These are phyloP conservation scores for Aspergillus bombycis DNA, from an alignment of 2,329 filamentous ascomycete species.

Conservation along the genomic window DNA sequence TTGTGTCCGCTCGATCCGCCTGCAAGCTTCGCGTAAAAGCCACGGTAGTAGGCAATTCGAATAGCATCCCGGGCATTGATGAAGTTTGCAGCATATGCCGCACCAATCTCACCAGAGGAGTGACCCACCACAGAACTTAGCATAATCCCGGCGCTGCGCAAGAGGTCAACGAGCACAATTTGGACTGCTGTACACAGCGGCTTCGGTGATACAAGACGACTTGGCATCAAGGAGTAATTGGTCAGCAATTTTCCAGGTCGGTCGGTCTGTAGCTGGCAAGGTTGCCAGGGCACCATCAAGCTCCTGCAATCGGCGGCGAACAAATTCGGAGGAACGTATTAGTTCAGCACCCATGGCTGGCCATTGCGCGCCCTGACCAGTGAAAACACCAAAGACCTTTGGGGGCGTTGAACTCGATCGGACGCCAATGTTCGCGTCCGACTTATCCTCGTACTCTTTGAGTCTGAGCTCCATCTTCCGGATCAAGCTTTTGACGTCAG, in stretches of 20 bases:
- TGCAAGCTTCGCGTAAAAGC: slow-evolving; percentile 30
- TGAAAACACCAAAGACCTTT: slow-evolving; percentile 20
- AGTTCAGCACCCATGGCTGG: slow-evolving; percentile 19
- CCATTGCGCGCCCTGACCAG: slow-evolving; percentile 27
- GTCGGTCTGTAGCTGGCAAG: slow-evolving; percentile 4
- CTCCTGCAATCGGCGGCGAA: slow-evolving; percentile 2
- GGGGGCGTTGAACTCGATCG: neutral
- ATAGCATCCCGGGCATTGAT: slow-evolving; percentile 40
- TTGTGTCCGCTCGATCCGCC: slow-evolving; percentile 11
- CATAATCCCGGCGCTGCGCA: slow-evolving; percentile 31
- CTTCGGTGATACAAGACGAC: slow-evolving; percentile 11
- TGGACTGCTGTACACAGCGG: slow-evolving; percentile 25
- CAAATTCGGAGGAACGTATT: neutral
- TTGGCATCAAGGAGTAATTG: slow-evolving; percentile 6
- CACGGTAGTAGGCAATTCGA: slow-evolving; percentile 48
- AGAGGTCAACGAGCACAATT: slow-evolving; percentile 23
- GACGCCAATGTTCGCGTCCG: slow-evolving; percentile 2
- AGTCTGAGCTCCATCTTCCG: slow-evolving; percentile 3
- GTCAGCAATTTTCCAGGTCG: slow-evolving; percentile 12
- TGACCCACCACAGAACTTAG: slow-evolving; percentile 48
- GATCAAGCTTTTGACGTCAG: neutral
- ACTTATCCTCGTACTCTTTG: neutral
- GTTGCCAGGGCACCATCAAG: slow-evolving; percentile 4
- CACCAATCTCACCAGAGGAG: slow-evolving; percentile 55
- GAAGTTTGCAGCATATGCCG: slow-evolving; percentile 43